Percentiles rank a stretch among this genome's conserved stretches.
Evolutionary conservation across 164 flowering plant genomes (phyloP).

Genomic region (Malania oleifera): DNA sequence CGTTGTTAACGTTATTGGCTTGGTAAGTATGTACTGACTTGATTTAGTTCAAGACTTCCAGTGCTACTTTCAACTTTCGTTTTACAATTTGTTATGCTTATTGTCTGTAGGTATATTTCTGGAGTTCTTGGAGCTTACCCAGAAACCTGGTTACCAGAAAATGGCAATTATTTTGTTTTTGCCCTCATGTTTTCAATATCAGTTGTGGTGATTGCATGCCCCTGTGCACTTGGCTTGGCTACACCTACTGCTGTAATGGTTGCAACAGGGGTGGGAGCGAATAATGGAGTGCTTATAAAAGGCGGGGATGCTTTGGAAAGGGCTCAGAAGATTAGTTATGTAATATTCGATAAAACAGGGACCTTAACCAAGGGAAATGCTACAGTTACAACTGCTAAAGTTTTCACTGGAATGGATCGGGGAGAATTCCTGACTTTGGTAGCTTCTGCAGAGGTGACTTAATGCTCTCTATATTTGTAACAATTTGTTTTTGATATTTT

Average conservation of each 20-base stretch:
- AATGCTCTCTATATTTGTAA: background rate
- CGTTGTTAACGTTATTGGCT: slow-evolving; percentile 69
- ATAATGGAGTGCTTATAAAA: slow-evolving; percentile 89
- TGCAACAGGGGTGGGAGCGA: slow-evolving; percentile 96
- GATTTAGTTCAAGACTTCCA: background rate
- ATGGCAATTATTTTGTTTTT: slow-evolving; percentile 85
- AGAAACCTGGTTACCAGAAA: slow-evolving; percentile 74
- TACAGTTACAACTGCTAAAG: slow-evolving; percentile 71
- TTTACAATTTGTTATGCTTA: slow-evolving; percentile 1
- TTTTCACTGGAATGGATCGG: slow-evolving; percentile 73
- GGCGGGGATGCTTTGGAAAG: slow-evolving; percentile 99
- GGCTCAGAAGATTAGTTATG: slow-evolving; percentile 80
- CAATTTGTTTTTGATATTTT: background rate
- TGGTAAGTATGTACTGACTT: slow-evolving; percentile 52
- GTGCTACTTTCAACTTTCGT: background rate
- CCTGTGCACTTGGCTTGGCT: slow-evolving; percentile 99
- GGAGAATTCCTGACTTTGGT: slow-evolving; percentile 86
- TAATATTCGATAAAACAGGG: slow-evolving; percentile 94
- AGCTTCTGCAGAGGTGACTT: slow-evolving; percentile 95
- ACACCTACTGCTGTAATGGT: slow-evolving; percentile 99
- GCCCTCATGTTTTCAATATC: slow-evolving; percentile 98
- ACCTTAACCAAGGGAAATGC: slow-evolving; percentile 97
- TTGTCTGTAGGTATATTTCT: slow-evolving; percentile 54
- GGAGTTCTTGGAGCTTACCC: slow-evolving; percentile 79
- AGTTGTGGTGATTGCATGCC: slow-evolving; percentile 98